Conservation (phyloP, 768 basidiomycete species). For the Postia placenta region DNA sequence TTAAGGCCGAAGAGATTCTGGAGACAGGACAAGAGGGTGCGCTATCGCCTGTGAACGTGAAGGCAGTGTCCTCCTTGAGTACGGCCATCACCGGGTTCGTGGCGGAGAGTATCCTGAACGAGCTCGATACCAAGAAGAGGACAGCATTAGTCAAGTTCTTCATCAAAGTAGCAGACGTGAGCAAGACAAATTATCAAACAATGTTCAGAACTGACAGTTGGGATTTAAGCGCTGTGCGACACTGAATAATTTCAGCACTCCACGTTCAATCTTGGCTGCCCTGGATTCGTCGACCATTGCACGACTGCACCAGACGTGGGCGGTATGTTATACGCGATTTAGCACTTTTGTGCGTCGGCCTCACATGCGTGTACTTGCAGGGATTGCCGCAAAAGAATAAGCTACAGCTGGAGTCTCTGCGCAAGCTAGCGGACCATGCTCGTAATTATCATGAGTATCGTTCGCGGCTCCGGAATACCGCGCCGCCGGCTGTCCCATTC, state of each 20-base stretch:
- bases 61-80: conserved; percentile 80
- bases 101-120: conserved; percentile 87
- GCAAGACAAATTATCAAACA: conserved; percentile 25
- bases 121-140: conserved; percentile 83
- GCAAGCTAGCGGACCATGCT: conserved; percentile 86
- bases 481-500: conserved; percentile 92
- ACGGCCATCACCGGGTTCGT: conserved; percentile 96
- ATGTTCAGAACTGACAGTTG: conserved; percentile 1
- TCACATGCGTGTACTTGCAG: conserved; percentile 32
- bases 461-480: conserved; percentile 76
- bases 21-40: conserved; percentile 70
- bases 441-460: conserved; percentile 92
- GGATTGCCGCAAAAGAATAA: conserved; percentile 83
- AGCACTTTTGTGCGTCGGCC: not conserved
- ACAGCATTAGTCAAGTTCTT: conserved; percentile 80
- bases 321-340: conserved; percentile 44
- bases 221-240: conserved; percentile 68
- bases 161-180: conserved; percentile 87
- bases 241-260: conserved; percentile 87
- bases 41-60: conserved; percentile 62
- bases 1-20: conserved; percentile 84
- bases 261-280: conserved; percentile 88
- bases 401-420: conserved; percentile 67
- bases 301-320: conserved; percentile 89
- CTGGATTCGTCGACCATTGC: conserved; percentile 94